A percentile compares a stretch with the other conserved stretches of the same genome.
Evolutionary conservation across 169 alveolate species (phyloP).

Genomic region (Cystoisospora suis): DNA sequence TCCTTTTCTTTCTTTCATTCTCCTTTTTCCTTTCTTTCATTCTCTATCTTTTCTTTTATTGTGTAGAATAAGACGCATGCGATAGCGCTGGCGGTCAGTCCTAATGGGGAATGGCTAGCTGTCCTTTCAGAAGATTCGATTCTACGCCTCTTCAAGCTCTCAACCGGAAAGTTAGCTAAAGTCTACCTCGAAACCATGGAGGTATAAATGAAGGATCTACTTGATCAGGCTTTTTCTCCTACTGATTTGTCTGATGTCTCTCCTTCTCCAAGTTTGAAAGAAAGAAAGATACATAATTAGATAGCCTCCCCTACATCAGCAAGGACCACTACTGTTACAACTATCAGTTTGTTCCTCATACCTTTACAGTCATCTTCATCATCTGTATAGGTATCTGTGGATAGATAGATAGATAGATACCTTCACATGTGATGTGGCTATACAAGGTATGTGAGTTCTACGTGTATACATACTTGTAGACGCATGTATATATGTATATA

Average conservation of each 20-base stretch:
- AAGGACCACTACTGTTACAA: too few species aligned
- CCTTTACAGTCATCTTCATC: neutral
- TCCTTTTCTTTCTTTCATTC: neutral
- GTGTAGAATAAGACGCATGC: constrained; percentile 51
- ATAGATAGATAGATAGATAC: too few species aligned
- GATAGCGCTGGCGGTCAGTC: constrained; percentile 58
- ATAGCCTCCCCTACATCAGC: too few species aligned
- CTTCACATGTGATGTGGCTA: neutral
- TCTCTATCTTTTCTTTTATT: neutral
- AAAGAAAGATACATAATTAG: constrained; percentile 16
- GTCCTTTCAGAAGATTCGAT: constrained; percentile 53
- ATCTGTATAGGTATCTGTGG: neutral
- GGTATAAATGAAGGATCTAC: neutral
- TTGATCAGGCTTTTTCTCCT: neutral
- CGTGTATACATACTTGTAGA: neutral
- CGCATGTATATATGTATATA: neutral
- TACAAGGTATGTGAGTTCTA: neutral
- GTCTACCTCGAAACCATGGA: constrained; percentile 61
- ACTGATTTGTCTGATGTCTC: neutral
- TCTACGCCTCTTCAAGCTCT: constrained; percentile 49
- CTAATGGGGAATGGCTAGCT: constrained; percentile 59
- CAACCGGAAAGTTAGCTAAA: constrained; percentile 43
- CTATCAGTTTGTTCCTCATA: neutral
- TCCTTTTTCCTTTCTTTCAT: neutral
- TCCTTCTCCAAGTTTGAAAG: neutral